Base-by-base conservation (phyloP, 306 rosid genomes). In the Cicer cuneatum region DNA sequence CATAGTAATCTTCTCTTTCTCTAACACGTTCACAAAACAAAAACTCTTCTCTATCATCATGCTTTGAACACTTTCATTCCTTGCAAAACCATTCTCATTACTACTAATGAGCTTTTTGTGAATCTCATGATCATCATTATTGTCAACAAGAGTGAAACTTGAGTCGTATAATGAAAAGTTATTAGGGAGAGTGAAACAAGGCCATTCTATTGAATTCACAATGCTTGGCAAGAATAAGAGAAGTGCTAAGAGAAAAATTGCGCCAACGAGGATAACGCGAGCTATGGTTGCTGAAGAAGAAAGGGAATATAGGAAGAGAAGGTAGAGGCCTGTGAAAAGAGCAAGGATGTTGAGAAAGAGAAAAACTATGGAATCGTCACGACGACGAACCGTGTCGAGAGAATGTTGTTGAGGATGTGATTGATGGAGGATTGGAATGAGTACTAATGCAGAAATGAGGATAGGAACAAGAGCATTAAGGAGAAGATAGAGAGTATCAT, bases 381-480 rank as follows among this genome's bases (percentile, higher is more conserved):
- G 29, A 16, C 2, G 9, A 13, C 43, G 70, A 38, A 8, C 16
- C 53, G 88, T 75, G 6, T 80, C 73, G 0, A 8, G 0, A 0
- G 85, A 69, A 18, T 53, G 68, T 4, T 81, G 72, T 16, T 76
- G 89, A 52, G 78, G 82, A 4, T 77, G 78, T 7, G 87, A 81
- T 47, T 77, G 85, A 11, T 67, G 66, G 49, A 87, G 89, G 15
- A 90, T 60, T 1, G 96, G 93, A 81, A 85, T 0, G 46, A 93
- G 83, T 14, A 81, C 84, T 4, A 82, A 35, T 7, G 7, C 13
- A 7, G 93, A 89, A 48, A 77, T 71, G 69, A 90, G 74, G 18
- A 90, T 70, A n/a, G 97, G 98, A 62, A 87, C 76, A 18, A 85
- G 7, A 7, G 97, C 92, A 81, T 93, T 90, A 52, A 93, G 90